phyloP scores from a whole-genome alignment of 1,139 yeast genomes.

The Yamadazyma epiphylla region DNA sequence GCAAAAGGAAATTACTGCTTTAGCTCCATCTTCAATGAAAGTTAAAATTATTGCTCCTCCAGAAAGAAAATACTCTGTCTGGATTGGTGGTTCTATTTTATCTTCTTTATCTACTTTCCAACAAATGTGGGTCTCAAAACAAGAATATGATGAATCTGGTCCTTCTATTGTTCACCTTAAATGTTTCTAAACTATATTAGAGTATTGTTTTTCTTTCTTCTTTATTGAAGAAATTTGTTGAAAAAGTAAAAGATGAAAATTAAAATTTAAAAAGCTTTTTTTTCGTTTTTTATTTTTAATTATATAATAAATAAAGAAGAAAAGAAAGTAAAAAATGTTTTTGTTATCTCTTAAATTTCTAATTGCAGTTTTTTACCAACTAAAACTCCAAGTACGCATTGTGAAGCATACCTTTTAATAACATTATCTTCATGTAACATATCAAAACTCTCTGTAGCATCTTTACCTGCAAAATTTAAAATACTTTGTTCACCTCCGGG shows the following conservation, averaged over 20 bases:
- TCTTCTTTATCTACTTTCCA: slow-evolving; percentile 99
- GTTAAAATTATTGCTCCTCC: slow-evolving; percentile 99
- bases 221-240: not conserved
- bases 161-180: slow-evolving; percentile 99
- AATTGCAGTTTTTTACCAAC: slow-evolving; percentile 43
- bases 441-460: slow-evolving; percentile 81
- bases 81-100: slow-evolving; percentile 99
- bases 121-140: slow-evolving; percentile 99
- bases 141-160: slow-evolving; percentile 99
- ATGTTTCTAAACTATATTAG: slow-evolving; percentile 75
- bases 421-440: slow-evolving; percentile 55
- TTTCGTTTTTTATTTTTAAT: slow-evolving; percentile 13
- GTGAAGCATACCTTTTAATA: slow-evolving; percentile 44
- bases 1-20: slow-evolving; percentile 99
- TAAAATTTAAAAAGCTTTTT: slow-evolving; percentile 5
- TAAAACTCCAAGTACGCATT: slow-evolving; percentile 47
- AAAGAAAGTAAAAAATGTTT: slow-evolving; percentile 6
- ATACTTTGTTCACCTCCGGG: slow-evolving; percentile 87
- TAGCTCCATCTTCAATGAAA: slow-evolving; percentile 99
- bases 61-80: slow-evolving; percentile 99
- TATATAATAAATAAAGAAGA: slow-evolving; percentile 14
- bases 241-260: not conserved
- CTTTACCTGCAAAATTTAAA: slow-evolving; percentile 79
- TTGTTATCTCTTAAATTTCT: slow-evolving; percentile 1
- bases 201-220: not conserved